A percentile compares a stretch with the other conserved stretches of the same genome.
phyloP scores from a whole-genome alignment of 805 yeast species.

The Yarrowia divulgata region DNA sequence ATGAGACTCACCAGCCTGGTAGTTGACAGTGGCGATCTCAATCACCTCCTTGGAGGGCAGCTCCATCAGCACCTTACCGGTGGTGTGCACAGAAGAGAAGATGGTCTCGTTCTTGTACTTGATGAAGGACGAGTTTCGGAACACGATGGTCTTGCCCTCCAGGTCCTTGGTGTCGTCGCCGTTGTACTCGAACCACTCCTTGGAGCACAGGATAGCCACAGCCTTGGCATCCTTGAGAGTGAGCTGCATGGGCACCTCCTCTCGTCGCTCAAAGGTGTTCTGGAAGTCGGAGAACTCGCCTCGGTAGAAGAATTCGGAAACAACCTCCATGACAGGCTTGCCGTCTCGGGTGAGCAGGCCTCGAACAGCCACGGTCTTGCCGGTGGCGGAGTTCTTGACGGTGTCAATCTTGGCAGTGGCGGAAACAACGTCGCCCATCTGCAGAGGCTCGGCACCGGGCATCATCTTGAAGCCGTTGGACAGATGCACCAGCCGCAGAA shows the following conservation, averaged over 20 bases:
- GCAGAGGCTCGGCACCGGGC: slow-evolving; percentile 89
- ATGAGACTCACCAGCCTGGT: slow-evolving; percentile 88
- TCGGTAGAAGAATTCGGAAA: slow-evolving; percentile 94
- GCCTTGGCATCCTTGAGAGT: slow-evolving; percentile 78
- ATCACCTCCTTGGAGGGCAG: slow-evolving; percentile 89
- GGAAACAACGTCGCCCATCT: slow-evolving; percentile 84
- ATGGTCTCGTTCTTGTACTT: slow-evolving; percentile 78
- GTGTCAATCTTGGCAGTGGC: slow-evolving; percentile 86
- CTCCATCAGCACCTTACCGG: slow-evolving; percentile 86
- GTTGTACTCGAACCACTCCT: slow-evolving; percentile 96
- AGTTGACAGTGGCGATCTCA: slow-evolving; percentile 82
- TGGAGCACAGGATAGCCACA: slow-evolving; percentile 89
- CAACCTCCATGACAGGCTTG: slow-evolving; percentile 88
- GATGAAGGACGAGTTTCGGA: slow-evolving; percentile 86
- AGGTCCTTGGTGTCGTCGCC: slow-evolving; percentile 64
- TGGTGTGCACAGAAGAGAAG: slow-evolving; percentile 79
- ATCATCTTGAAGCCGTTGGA: slow-evolving; percentile 93
- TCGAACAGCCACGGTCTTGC: slow-evolving; percentile 94
- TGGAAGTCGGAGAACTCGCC: slow-evolving; percentile 87
- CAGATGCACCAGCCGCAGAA: slow-evolving; percentile 90
- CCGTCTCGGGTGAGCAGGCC: slow-evolving; percentile 84
- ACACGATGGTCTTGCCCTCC: slow-evolving; percentile 79
- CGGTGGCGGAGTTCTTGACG: slow-evolving; percentile 88
- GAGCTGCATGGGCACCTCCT: slow-evolving; percentile 87
- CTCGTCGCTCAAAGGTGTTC: slow-evolving; percentile 87